Base-by-base conservation (phyloP, 805 yeast genomes). In the Candida nanaspora region DNA sequence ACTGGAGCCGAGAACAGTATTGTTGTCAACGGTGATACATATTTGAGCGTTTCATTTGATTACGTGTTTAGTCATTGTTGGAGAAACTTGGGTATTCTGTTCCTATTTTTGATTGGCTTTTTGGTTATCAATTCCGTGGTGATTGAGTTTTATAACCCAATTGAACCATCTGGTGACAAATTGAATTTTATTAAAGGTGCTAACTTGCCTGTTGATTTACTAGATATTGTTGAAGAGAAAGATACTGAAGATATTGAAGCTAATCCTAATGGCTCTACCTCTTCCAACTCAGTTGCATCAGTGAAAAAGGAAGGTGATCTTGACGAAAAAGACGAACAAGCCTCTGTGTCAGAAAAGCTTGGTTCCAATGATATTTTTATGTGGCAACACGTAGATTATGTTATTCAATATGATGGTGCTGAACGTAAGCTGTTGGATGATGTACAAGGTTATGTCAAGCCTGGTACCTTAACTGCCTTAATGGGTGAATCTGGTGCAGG, bases 401-500 rank as follows among this genome's bases (percentile, higher is more conserved):
- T 67, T 27, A 74, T 82, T 47, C 75, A 76, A 3, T 66, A 68
- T 51, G 68, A 65, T 13, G 70, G 70, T 15, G 46, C 48, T 9
- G 55, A 62, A 21, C 52, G 71, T 26, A 61, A 61, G 40, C 54
- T 74, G 44, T 60, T 78, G 53, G 68, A 68, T 44, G 50, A 67
- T 43, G 61, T 69, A 40, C 66, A 67, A 36, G 75, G 74, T 28
- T 68, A 59, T 54, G 63, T 68, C 48, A 57, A 62, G 28, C 80
- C 82, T 2, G 82, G 82, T 35, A 66, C 72, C 6, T 56, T 76
- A 51, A 76, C 81, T 21, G 82, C 82, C 2, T 57, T 76, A 33
- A 76, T 76, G 79, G 82, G 82, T 44, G 81, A 74, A 50, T 74
- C 80, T 3, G 82, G 82, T 48, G 82, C 82, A 18, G 82, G 82